Base-by-base conservation (phyloP, 768 basidiomycete species). In the Crassisporium funariophilum region DNA sequence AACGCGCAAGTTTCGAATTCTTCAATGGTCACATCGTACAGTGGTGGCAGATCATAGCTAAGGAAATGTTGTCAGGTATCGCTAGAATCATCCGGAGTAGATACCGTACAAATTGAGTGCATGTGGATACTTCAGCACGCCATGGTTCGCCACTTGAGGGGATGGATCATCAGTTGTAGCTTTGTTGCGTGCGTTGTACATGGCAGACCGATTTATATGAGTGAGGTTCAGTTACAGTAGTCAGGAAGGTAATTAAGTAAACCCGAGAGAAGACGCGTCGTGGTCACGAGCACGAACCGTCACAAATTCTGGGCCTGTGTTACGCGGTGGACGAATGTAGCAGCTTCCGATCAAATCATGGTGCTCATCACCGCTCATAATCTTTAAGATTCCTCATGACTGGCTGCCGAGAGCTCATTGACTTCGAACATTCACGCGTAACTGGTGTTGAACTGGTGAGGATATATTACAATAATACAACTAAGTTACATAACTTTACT, bases 1-100 rank as follows among this genome's bases (percentile, higher is more conserved):
- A 99, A 75, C 0, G 97, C 97, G 61, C 79, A 90, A 2, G 78
- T 84, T 64, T 99, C 97, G 56, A 99, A 99, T 53, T 98, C 90
- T 63, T 98, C 97, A 13, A 98, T 74, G 1, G 93, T 93, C 15
- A 98, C 86, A 58, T 98, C 93, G 46, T 84, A 85, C 12, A 78
- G 65, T 15, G 97, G 97, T 16, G 95, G 91, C 13, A 62, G 70
- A 56, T 95, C 87, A 61, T 99, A 98, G 67, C 94, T 97, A 44
- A 27, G 31, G 8, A 20, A 16, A 45, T 13, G n/a, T n/a, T 16
- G 35, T 31, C 15, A 42, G 40, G 47, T 43, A 55, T 50, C 35
- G 51, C 44, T 13, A 41, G 11, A 46, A 44, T 43, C 5, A 17
- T 42, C 37, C 13, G 41, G 9, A 41, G 15, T 38, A 25, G 40